Conservation (phyloP, 1,284 basidiomycete genomes). For the Apiotrichum domesticum region DNA sequence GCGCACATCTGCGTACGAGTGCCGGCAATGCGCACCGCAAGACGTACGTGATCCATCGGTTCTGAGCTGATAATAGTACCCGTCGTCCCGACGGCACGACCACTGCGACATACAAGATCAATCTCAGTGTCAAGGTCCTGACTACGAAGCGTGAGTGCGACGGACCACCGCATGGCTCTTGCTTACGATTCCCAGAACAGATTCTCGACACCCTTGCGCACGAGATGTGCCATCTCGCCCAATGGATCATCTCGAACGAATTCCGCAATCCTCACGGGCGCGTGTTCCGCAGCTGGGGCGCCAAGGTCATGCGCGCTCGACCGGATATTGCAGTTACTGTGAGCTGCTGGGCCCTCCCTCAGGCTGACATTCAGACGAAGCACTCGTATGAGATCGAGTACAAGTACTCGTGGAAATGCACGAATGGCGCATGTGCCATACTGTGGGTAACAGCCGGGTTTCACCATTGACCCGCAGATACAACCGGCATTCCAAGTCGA, state of each 20-base stretch:
- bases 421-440: conserved; percentile 25
- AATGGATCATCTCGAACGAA: conserved; percentile 40
- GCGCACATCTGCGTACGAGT: conserved; percentile 37
- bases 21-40: conserved; percentile 37
- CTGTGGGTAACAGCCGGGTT: conserved; percentile 14
- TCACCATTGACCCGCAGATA: conserved; percentile 11
- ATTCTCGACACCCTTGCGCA: conserved; percentile 44
- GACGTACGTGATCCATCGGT: conserved; percentile 2
- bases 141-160: conserved; percentile 26
- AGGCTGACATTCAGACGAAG: conserved; percentile 27
- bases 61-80: too few species aligned
- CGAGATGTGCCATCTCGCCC: conserved; percentile 47
- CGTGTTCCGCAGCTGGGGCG: conserved; percentile 43
- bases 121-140: conserved; percentile 34
- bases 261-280: conserved; percentile 42
- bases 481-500: conserved; percentile 40
- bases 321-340: conserved; percentile 43
- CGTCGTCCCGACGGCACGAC: conserved; percentile 8
- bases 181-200: conserved; percentile 24
- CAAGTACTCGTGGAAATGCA: conserved; percentile 44
- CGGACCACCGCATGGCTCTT: background rate
- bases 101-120: conserved; percentile 19
- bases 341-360: conserved; percentile 6
- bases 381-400: conserved; percentile 43
- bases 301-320: conserved; percentile 38